phyloP scores from a whole-genome alignment of 2,329 filamentous ascomycete species.

The Aspergillus carbonarius region DNA sequence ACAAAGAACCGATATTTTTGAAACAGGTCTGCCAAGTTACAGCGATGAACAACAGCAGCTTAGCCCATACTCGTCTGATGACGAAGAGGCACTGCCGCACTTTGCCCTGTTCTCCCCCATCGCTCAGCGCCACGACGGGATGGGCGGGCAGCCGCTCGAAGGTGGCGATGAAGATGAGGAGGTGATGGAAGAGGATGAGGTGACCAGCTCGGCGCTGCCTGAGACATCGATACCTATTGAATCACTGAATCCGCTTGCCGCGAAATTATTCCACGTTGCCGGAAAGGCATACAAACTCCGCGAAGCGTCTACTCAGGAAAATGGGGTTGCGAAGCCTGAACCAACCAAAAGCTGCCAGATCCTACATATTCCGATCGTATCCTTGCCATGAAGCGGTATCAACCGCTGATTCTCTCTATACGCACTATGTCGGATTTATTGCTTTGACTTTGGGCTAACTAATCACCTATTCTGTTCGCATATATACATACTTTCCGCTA shows the following conservation, averaged over 20 bases:
- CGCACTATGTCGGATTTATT: not conserved
- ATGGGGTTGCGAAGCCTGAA: not conserved
- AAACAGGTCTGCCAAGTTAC: slow-evolving; percentile 20
- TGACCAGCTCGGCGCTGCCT: not conserved
- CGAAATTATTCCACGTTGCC: slow-evolving; percentile 13
- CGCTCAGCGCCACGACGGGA: slow-evolving; percentile 10
- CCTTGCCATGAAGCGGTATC: not conserved
- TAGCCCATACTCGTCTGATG: slow-evolving; percentile 18
- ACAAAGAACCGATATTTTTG: slow-evolving; percentile 28
- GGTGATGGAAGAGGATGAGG: not conserved
- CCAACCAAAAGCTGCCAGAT: not conserved
- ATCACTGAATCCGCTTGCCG: slow-evolving; percentile 11
- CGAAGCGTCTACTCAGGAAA: slow-evolving; percentile 7
- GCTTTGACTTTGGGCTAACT: not conserved
- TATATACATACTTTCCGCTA: slow-evolving; percentile 2
- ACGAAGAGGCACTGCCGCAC: slow-evolving; percentile 13
- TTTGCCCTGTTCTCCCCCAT: slow-evolving; percentile 21
- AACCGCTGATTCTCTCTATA: too few relatives aligned
- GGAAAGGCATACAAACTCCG: slow-evolving; percentile 13
- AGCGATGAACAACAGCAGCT: slow-evolving; percentile 18
- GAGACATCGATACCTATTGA: slow-evolving; percentile 5
- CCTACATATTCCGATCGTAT: slow-evolving; percentile 3
- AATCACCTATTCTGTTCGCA: slow-evolving; percentile 6
- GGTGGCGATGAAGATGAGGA: slow-evolving; percentile 13
- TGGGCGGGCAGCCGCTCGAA: slow-evolving; percentile 15